phyloP scores from a whole-genome alignment of 441 rosid species.

The Adansonia gregorii region DNA sequence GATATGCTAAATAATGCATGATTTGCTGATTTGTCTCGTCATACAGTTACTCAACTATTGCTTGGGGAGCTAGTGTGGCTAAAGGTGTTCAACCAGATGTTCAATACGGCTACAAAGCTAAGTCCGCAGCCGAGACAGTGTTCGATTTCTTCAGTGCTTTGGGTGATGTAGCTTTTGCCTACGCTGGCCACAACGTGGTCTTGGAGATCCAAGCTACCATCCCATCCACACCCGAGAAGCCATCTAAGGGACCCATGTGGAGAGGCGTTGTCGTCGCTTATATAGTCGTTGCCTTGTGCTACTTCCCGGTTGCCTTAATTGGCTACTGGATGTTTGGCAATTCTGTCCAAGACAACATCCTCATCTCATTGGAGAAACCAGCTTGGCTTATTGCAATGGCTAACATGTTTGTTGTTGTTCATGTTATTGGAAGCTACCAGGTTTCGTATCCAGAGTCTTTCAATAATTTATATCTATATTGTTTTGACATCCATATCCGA shows the following conservation, averaged over 20 bases:
- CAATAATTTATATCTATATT: neutral
- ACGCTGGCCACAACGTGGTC: conserved; percentile 87
- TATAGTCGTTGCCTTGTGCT: conserved; percentile 72
- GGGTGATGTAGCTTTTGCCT: conserved; percentile 80
- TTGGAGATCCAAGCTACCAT: conserved; percentile 85
- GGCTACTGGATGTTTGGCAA: conserved; percentile 75
- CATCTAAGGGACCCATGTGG: conserved; percentile 87
- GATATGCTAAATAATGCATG: neutral
- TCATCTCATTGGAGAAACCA: conserved; percentile 61
- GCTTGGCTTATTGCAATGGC: conserved; percentile 73
- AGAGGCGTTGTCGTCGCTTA: conserved; percentile 75
- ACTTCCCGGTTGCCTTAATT: conserved; percentile 75
- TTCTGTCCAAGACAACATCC: conserved; percentile 59
- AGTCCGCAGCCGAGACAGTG: conserved; percentile 43
- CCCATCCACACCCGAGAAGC: conserved; percentile 82
- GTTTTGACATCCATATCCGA: too few species aligned
- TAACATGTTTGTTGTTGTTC: conserved; percentile 73
- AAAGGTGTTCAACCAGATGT: conserved; percentile 68
- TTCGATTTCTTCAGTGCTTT: conserved; percentile 66
- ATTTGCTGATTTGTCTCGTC: conserved; percentile 4
- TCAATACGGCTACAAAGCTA: conserved; percentile 56
- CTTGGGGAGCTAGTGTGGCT: conserved; percentile 59
- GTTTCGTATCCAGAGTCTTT: conserved; percentile 29
- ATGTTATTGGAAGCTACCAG: conserved; percentile 88
- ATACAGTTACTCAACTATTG: conserved; percentile 77